Base-by-base conservation (phyloP, 2,329 filamentous ascomycete species). In the Fusarium coffeatum region DNA sequence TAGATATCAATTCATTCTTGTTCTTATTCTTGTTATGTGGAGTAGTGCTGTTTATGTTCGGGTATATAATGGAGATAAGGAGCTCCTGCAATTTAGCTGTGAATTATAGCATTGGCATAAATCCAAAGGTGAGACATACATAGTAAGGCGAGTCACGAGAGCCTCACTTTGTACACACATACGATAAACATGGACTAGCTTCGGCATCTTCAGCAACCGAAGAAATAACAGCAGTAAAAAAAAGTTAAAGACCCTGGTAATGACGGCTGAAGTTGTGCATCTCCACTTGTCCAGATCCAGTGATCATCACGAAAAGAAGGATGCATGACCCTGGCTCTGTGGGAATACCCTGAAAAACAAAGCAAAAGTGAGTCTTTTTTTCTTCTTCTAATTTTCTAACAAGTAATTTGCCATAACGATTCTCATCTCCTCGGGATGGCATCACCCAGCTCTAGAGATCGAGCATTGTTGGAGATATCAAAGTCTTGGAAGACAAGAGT, bases 271-370 rank as follows among this genome's bases (percentile, higher is more conserved):
- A 25, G 27, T 45, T 58, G 41, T 61, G 47, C 43, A 54, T 51
- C 59, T 18, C 48, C 64, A 42, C 32, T 51, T 53, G 34, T 50
- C 46, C 22, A 28, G 51, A 56, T 43, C 61, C 51, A 68, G 41
- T 62, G 66, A 69, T 69, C 40, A 69, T 55, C 66, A 45, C 54
- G 51, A 27, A 32, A 59, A 55, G 45, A 32, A 41, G 42, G 50
- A 18, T 50, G n/a, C 43, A 66, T 20, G 27, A 70, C 51, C 59
- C 66, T 55, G 43, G 66, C 7, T 18, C 28, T 46, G 43, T 42
- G 50, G 37, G 45, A 51, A 37, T 57, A 42, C 51, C 60, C 60
- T 42, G 18, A 28, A 57, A 32, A 66, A 40, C 28, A 18, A 46
- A 51, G 32, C 22, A 51, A 51, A 25, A 13, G 27, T 53, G 50